phyloP scores from a whole-genome alignment of 176 grass and related monocot genomes.

The Themeda triandra region DNA sequence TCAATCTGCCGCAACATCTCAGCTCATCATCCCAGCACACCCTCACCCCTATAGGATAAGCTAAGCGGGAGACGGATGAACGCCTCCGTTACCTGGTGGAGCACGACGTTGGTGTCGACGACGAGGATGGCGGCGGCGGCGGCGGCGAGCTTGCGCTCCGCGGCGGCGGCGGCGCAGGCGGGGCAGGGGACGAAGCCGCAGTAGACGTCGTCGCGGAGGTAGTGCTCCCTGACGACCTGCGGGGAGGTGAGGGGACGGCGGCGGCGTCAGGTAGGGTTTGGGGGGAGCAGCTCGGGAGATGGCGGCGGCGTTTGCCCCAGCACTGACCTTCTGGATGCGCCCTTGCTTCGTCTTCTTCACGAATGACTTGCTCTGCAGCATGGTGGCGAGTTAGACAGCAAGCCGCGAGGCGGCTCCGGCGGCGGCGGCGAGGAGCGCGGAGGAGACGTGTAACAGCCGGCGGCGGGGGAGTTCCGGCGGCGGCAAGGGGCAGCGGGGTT shows the following conservation, averaged over 20 bases:
- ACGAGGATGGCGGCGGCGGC: slow-evolving; percentile 70
- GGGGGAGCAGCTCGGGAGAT: not conserved
- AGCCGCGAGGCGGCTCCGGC: not conserved
- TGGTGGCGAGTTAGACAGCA: slow-evolving; percentile 6
- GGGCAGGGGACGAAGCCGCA: slow-evolving; percentile 73
- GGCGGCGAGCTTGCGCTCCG: slow-evolving; percentile 44
- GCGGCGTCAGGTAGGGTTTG: slow-evolving; percentile 46
- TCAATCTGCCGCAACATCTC: slow-evolving; percentile 57
- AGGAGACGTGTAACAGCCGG: not conserved
- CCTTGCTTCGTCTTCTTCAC: slow-evolving; percentile 95
- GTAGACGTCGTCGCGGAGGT: slow-evolving; percentile 88
- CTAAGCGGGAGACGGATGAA: not conserved
- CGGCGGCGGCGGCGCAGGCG: slow-evolving; percentile 48
- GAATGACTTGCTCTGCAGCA: slow-evolving; percentile 98
- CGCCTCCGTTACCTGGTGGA: slow-evolving; percentile 53
- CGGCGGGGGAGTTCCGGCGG: not conserved
- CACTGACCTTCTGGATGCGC: slow-evolving; percentile 68
- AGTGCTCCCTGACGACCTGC: slow-evolving; percentile 95
- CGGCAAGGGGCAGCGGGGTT: not conserved
- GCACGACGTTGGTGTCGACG: slow-evolving; percentile 93
- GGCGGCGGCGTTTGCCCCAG: not conserved
- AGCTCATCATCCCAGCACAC: not conserved
- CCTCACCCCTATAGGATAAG: not conserved
- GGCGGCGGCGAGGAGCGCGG: not conserved
- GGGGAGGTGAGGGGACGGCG: not conserved